These are phyloP conservation scores for Candida labiduridarum DNA, from an alignment of 1,139 yeast genomes.

Conservation along the genomic window DNA sequence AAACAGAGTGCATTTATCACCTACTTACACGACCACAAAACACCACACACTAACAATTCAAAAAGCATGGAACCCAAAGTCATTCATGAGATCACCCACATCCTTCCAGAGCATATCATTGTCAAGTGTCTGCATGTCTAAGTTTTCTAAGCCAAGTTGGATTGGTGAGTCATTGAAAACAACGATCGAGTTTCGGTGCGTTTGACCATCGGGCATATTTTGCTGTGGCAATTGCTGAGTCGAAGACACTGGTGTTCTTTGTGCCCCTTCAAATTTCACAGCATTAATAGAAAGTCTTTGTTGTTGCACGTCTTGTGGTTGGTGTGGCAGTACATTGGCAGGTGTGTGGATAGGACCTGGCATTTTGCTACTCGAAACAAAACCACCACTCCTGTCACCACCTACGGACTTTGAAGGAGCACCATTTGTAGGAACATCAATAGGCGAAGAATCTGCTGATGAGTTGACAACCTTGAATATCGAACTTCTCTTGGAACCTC, in stretches of 20 bases:
- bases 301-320: constrained; percentile 2
- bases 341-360: constrained; percentile 6
- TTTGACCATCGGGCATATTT: too few species aligned
- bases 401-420: neutral
- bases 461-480: constrained; percentile 43
- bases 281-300: neutral
- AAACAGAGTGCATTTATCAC: constrained; percentile 1
- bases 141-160: constrained; percentile 33
- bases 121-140: constrained; percentile 39
- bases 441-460: constrained; percentile 31
- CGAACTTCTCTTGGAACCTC: constrained; percentile 35
- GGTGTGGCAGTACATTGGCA: constrained; percentile 5
- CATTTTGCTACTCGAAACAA: neutral
- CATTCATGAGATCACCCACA: constrained; percentile 90
- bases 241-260: neutral
- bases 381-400: constrained; percentile 13
- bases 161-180: constrained; percentile 33
- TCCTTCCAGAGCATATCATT: constrained; percentile 85
- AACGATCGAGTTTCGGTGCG: constrained; percentile 8
- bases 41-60: constrained; percentile 2
- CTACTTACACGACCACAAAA: constrained; percentile 10
- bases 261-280: neutral
- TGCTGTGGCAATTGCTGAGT: neutral
- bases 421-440: neutral
- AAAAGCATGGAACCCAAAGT: constrained; percentile 77